Base-by-base conservation (phyloP, 1,284 basidiomycete genomes). In the Puccinia hordei region DNA sequence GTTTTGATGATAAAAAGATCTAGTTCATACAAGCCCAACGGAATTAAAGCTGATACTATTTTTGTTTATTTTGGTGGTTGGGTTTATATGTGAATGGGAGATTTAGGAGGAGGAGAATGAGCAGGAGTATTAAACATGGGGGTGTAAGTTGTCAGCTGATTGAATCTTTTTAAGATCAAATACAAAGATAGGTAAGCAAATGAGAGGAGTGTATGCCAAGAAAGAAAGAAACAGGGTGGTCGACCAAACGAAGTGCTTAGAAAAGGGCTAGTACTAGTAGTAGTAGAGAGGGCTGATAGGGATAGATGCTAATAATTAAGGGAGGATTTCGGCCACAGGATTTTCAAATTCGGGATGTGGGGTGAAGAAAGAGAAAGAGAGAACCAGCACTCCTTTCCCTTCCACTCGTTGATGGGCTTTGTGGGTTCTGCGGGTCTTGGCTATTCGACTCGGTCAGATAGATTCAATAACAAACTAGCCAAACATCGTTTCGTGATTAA, bases 401-500 rank as follows among this genome's bases (percentile, higher is more conserved):
- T 49, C 46, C 17, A 9, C 46, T 49, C 15, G 3, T 49, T 49
- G 8, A 15, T 49, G 10, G 2, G 17, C 3, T 49, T 19, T 49
- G 10, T 49, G 46, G 13, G 46, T 49, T 17, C 17, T 49, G 15
- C 15, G 9, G 10, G 10, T 49, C 17, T 49, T 49, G 10, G 3
- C 30, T 83, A 82, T 81, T 88, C 87, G 63, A 85, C 85, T 53
- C 87, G 85, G 82, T 88, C 88, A 80, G 87, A 87, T 69, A 99
- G 89, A 86, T 99, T 98, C 86, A 93, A 92, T 82, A 99, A 89
- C 59, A 99, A 89, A 35, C 95, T 98, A 44, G 94, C 94, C 82
- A 99, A 89, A 87, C 96, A 99, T 83, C 95, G 90, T 87, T 96
- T 96, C 49, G 94, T 96, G 82, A 96, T 94, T 90, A 95, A 93